Evolutionary conservation across 228 moss, liverwort and hornwort species (phyloP).

Genomic region (Sphagnum magellanicum): DNA sequence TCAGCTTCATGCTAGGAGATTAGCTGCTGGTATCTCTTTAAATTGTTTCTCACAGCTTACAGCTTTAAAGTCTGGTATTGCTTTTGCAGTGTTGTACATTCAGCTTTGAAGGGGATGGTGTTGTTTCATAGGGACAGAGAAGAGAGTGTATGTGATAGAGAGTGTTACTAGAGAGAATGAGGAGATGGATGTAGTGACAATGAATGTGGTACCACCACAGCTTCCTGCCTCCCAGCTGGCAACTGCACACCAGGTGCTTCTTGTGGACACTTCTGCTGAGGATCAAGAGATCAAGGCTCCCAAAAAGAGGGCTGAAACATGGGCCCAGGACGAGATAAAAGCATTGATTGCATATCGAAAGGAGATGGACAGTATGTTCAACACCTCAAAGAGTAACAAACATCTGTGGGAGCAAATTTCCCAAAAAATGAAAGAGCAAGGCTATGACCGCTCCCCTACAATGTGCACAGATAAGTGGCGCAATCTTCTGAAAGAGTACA

Average conservation of each 20-base stretch:
- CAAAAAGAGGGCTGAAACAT: slow-evolving; percentile 57
- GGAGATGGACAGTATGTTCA: slow-evolving; percentile 55
- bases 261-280: slow-evolving; percentile 24
- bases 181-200: slow-evolving; percentile 2
- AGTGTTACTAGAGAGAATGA: neutral
- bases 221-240: slow-evolving; percentile 17
- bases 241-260: slow-evolving; percentile 31
- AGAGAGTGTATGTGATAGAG: neutral
- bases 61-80: too few relatives aligned
- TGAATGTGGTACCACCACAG: slow-evolving; percentile 26
- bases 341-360: slow-evolving; percentile 48
- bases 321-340: slow-evolving; percentile 64
- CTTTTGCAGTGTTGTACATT: too few relatives aligned
- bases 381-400: slow-evolving; percentile 57
- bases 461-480: slow-evolving; percentile 66
- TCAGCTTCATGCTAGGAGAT: neutral
- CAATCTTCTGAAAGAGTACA: slow-evolving; percentile 56
- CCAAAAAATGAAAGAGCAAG: slow-evolving; percentile 48
- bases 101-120: too few relatives aligned
- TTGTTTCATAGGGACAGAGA: neutral
- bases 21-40: neutral
- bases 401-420: slow-evolving; percentile 65
- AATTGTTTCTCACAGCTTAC: neutral
- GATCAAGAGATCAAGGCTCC: slow-evolving; percentile 58
- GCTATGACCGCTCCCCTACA: slow-evolving; percentile 54